Base-by-base conservation (phyloP, 2,329 filamentous ascomycete genomes). In the Reticulascus tulasneorum region DNA sequence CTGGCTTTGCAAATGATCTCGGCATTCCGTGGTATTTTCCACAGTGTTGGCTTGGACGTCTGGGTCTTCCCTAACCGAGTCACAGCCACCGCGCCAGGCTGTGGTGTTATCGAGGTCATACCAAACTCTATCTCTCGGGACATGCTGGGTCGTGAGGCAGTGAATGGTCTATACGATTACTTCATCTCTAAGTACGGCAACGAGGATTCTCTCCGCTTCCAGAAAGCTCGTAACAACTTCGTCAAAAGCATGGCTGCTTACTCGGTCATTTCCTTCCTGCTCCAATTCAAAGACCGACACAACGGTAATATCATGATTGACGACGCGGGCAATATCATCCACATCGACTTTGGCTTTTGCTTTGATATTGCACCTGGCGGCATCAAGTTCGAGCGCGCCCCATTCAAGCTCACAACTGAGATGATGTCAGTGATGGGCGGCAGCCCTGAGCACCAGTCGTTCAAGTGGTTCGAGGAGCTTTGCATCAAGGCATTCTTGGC, bases 261-360 rank as follows among this genome's bases (percentile, higher is more conserved):
- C 69, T 94, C 86, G 13, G 84, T 98, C 53, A 97, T 98, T 47
- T 94, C 88, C 0, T 98, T 94, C 66, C 72, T 98, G 11, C 70
- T 98, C 23, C 94, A 98, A 55, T 97, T 99, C 81, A 99, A 99
- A 63, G 93, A 99, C 59, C 83, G 93, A 4, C 93, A 98, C 67
- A 98, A 98, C 60, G 93, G 93, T 44, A 98, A 98, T 69, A 98
- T 98, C 69, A 98, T 98, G 94, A 82, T 98, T 46, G 91, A 98
- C 59, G 91, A 96, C 54, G 86, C 85, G 1, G 93, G 94, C 5
- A 93, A 98, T 63, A 95, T 98, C 53, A 77, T 98, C 35, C 93
- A 98, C 67, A 97, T 98, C 50, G 93, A 98, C 60, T 98, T 98
- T 55, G 93, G 93, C 9, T 99, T 98, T 75, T 97, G 91, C 67